Evolutionary conservation across 78 protist species (phyloP).

Genomic region (Isochrysis galbana): DNA sequence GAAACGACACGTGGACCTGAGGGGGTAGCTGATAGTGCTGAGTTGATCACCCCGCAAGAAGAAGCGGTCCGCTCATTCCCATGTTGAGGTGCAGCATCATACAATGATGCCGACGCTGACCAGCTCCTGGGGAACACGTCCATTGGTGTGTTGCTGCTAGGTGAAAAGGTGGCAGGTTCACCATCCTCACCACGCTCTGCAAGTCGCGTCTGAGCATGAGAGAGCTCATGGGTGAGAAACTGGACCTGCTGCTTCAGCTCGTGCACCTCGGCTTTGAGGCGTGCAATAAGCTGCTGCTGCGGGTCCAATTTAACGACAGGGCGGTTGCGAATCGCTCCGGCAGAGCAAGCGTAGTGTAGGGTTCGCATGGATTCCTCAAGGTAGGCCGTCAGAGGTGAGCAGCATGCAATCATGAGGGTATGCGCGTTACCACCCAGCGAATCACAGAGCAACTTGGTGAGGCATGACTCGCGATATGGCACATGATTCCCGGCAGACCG

Average conservation of each 20-base stretch:
- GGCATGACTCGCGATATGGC: slow-evolving; percentile 70
- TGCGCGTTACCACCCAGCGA: slow-evolving; percentile 90
- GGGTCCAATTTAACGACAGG: not conserved
- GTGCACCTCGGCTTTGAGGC: not conserved
- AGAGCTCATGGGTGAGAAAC: not conserved
- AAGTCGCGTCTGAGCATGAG: not conserved
- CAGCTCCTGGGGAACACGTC: no score
- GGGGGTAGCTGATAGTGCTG: not conserved
- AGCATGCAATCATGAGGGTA: slow-evolving; percentile 8
- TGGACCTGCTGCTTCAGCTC: not conserved
- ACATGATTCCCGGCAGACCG: not conserved
- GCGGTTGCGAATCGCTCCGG: not conserved
- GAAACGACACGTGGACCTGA: no score
- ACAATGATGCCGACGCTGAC: not conserved
- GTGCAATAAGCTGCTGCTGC: not conserved
- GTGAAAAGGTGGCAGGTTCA: no score
- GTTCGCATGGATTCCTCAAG: not conserved
- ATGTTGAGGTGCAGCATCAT: not conserved
- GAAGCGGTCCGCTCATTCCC: not conserved
- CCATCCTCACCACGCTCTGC: not conserved
- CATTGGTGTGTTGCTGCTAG: not conserved
- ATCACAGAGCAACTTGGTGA: slow-evolving; percentile 78
- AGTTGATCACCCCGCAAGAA: not conserved
- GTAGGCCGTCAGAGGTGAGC: not conserved
- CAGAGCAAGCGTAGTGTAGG: slow-evolving; percentile 13